Evolutionary conservation across 75 land plant genomes (phyloP), one percentile per base, ranked within the genome.

Genomic region (Sequoiadendron giganteum): DNA sequence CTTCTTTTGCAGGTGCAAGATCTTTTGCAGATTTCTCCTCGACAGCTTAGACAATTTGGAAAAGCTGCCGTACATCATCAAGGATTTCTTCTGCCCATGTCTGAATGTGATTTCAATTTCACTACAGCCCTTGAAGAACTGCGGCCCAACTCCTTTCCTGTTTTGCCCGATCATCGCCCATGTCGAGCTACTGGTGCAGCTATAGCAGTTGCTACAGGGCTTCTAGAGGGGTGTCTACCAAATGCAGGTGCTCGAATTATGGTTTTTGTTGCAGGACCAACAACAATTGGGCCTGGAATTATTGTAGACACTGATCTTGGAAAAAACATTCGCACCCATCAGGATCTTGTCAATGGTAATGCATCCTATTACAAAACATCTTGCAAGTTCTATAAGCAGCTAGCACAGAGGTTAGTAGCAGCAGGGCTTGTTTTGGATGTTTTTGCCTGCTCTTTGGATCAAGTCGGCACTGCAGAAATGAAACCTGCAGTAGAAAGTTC

Each of bases 401-500:
- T 98, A n/a, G 90, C 94, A 14, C 89, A 92, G 38, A 90, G 93
- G 82, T 86, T 98, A 86, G 92, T 92, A 36, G 88, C 93, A 77
- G 86, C 89, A 65, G 93, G 95, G 42, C 87, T 94, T 85, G 94
- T 94, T 87, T 92, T 98, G 82, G 99, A 98, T 92, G 87, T 97
- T 42, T 98, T 98, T 92, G 99, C 99, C 3, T 97, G 97, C 88
- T 95, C 99, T 85, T 93, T 98, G 47, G 97, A 97, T 93, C 99
- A 98, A 89, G 96, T 97, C 83, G 99, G 99, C 78, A 91, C 90
- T 43, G 94, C 95, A 38, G 99, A 98, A 90, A 88, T 95, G n/a
- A 95, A 89, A 88, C 78, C 83, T 16, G 93, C 99, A 5, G 91
- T 98, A 45, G 97, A 98, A 88, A 91, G 78, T 34, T 94, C 99